phyloP scores from a whole-genome alignment of 2,329 filamentous ascomycete genomes.

The Coniochaeta sp. region DNA sequence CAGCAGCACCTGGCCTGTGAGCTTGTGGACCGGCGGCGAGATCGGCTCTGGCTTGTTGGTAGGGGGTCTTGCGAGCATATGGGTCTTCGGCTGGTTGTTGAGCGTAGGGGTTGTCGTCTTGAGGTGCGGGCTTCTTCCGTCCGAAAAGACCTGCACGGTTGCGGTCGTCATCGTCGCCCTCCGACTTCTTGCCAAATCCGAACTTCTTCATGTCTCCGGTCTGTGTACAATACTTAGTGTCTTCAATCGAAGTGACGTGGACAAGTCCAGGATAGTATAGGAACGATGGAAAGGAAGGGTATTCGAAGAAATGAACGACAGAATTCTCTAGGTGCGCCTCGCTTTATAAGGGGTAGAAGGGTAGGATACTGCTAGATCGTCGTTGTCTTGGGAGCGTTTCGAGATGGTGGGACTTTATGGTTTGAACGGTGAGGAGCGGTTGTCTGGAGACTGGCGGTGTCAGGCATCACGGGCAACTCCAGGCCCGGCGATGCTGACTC shows the following conservation, averaged over 20 bases:
- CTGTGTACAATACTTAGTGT: slow-evolving; percentile 6
- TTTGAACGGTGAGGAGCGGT: neutral
- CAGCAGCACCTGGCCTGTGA: slow-evolving; percentile 20
- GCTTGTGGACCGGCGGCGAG: slow-evolving; percentile 19
- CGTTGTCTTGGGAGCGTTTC: slow-evolving; percentile 9
- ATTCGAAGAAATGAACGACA: neutral
- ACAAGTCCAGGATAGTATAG: neutral
- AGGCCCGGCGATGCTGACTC: neutral
- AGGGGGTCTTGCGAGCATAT: slow-evolving; percentile 42
- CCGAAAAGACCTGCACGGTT: slow-evolving; percentile 46
- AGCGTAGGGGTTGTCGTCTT: slow-evolving; percentile 50
- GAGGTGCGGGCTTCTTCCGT: slow-evolving; percentile 40
- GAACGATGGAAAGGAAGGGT: neutral
- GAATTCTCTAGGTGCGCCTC: neutral
- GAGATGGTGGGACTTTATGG: slow-evolving; percentile 3
- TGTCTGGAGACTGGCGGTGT: neutral
- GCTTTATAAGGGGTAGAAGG: slow-evolving; percentile 1
- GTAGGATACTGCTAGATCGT: neutral
- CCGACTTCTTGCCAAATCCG: slow-evolving; percentile 48
- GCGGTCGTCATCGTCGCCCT: slow-evolving; percentile 39
- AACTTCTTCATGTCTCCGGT: slow-evolving; percentile 50
- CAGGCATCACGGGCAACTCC: neutral
- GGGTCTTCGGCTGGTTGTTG: slow-evolving; percentile 43
- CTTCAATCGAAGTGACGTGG: neutral
- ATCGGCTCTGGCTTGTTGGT: slow-evolving; percentile 34